Percentiles rank a stretch among this genome's conserved stretches.
These are phyloP conservation scores for Trypethelium eluteriae DNA, from an alignment of 495 filamentous ascomycete genomes.

Conservation along the genomic window DNA sequence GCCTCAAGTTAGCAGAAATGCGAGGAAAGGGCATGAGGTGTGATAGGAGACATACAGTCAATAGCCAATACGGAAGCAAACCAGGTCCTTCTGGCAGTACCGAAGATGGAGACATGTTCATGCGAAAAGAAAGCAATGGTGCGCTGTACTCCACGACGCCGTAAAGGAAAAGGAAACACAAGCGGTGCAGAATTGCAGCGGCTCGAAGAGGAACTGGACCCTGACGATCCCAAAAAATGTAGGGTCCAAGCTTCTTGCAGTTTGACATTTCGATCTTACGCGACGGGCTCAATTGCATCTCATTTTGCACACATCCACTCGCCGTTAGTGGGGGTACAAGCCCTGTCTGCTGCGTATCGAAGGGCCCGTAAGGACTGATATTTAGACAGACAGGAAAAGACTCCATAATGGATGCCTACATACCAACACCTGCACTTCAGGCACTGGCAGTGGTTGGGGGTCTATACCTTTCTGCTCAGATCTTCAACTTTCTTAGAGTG, in stretches of 20 bases:
- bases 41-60: conserved; percentile 20
- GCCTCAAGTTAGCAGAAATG: too few relatives aligned
- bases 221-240: background rate
- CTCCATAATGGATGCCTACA: conserved; percentile 9
- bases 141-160: conserved; percentile 7
- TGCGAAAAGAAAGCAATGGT: conserved; percentile 15
- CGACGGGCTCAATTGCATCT: background rate
- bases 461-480: conserved; percentile 49
- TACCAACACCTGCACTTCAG: conserved; percentile 20
- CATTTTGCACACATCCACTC: background rate
- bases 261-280: background rate
- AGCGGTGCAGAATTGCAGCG: background rate
- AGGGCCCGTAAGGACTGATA: too few relatives aligned
- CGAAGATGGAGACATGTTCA: conserved; percentile 19
- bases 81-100: conserved; percentile 19
- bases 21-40: too few relatives aligned
- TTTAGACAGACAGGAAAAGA: background rate
- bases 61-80: conserved; percentile 25
- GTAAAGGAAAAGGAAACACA: conserved; percentile 8
- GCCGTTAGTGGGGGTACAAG: too few relatives aligned
- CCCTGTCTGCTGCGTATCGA: too few relatives aligned
- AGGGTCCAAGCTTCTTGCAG: background rate
- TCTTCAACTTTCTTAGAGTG: conserved; percentile 55
- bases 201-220: background rate
- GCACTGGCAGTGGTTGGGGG: conserved; percentile 29